phyloP scores from a whole-genome alignment of 148 eudicot species.

The Rhododendron simsii region DNA sequence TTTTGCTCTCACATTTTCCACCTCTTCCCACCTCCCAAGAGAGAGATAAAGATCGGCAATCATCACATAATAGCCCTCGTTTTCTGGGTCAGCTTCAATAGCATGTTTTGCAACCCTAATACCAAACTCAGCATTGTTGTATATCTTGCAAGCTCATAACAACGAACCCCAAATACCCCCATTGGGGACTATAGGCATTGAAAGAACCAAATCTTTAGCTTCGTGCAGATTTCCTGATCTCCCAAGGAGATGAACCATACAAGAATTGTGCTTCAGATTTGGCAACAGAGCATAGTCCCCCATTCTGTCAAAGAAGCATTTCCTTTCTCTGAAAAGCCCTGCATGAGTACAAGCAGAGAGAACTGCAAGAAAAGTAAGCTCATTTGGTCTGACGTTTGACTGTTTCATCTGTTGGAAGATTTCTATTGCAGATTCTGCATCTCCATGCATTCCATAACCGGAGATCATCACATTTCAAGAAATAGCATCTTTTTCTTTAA shows the following conservation, averaged over 20 bases:
- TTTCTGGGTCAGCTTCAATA: constrained; percentile 55
- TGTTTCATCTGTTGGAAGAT: constrained; percentile 50
- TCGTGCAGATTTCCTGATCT: no score
- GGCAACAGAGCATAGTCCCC: constrained; percentile 44
- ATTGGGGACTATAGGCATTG: no score
- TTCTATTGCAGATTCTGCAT: constrained; percentile 45
- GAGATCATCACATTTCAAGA: constrained; percentile 72
- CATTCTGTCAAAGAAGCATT: constrained; percentile 40
- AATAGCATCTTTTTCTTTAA: constrained; percentile 48
- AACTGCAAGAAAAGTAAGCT: no score
- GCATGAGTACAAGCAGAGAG: constrained; percentile 69
- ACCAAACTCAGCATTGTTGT: constrained; percentile 48
- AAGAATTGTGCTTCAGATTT: no score
- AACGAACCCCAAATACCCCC: no score
- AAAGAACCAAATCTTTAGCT: no score
- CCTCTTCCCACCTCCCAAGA: constrained; percentile 60
- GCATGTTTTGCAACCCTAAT: constrained; percentile 51
- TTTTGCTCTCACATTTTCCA: constrained; percentile 43
- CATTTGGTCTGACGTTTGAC: no score
- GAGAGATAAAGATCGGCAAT: constrained; percentile 52
- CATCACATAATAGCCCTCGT: constrained; percentile 62
- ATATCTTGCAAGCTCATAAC: constrained; percentile 62
- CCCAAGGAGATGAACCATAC: no score
- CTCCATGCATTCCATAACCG: constrained; percentile 35
- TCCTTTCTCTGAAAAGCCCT: constrained; percentile 59